Evolutionary conservation across 257 asterid genomes (phyloP).

Genomic region (Knoxia roxburghii): DNA sequence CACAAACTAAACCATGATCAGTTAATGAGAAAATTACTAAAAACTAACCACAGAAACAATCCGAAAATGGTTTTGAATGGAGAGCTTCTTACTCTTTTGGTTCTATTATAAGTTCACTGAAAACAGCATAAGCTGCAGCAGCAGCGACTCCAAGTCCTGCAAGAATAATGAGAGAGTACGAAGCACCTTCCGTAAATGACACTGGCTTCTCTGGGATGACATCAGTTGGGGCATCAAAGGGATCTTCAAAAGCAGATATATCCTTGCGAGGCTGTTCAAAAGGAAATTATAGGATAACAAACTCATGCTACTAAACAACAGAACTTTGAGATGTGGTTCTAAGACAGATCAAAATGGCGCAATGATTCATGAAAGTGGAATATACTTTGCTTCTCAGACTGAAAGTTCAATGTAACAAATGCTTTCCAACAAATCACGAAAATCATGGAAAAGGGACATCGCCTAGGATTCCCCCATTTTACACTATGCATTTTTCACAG

Average conservation of each 20-base stretch:
- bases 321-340: background rate
- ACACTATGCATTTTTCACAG: background rate
- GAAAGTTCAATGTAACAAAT: too few species aligned
- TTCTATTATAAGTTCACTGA: constrained; percentile 74
- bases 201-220: constrained; percentile 94
- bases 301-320: background rate
- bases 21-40: constrained; percentile 8
- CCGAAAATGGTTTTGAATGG: background rate
- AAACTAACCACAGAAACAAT: background rate
- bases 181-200: constrained; percentile 91
- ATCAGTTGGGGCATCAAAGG: constrained; percentile 90
- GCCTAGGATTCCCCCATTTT: background rate
- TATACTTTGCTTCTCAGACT: background rate
- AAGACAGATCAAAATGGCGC: background rate
- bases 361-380: background rate
- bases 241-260: constrained; percentile 65
- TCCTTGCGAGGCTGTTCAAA: constrained; percentile 61
- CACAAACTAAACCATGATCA: constrained; percentile 11
- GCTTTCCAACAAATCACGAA: background rate
- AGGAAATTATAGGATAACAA: background rate
- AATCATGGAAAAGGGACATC: background rate
- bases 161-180: constrained; percentile 71
- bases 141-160: constrained; percentile 90
- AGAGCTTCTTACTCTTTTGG: constrained; percentile 76
- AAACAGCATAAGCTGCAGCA: constrained; percentile 85